A percentile compares a stretch with the other conserved stretches of the same genome.
Conservation (phyloP, 2,329 filamentous ascomycete genomes). For the Ciborinia camelliae region DNA sequence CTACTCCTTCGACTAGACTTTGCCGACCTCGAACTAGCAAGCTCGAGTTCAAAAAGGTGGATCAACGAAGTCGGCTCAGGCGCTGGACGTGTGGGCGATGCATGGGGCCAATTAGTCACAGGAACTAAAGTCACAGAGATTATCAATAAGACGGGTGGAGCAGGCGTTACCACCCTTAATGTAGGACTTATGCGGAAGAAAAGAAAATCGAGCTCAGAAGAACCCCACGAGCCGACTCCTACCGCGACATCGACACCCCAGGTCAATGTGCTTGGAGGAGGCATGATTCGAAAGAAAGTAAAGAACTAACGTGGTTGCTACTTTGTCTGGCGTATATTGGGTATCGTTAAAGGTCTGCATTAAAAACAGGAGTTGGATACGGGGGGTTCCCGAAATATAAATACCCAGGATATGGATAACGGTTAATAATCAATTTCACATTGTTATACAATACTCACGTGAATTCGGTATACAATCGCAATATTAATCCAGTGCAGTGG, state of each 20-base stretch:
- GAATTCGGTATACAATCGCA: neutral
- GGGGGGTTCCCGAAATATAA: neutral
- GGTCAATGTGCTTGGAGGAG: conserved; percentile 49
- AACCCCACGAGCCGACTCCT: conserved; percentile 14
- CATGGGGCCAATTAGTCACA: conserved; percentile 51
- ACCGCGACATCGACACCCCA: conserved; percentile 17
- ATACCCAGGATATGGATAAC: conserved; percentile 16
- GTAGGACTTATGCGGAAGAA: conserved; percentile 50
- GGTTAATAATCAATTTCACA: conserved; percentile 6
- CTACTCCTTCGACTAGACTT: conserved; percentile 73
- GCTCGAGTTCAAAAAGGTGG: conserved; percentile 66
- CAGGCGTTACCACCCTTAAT: conserved; percentile 39
- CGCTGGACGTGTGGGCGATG: conserved; percentile 36
- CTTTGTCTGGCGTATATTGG: neutral
- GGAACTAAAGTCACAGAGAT: conserved; percentile 42
- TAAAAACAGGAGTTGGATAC: conserved; percentile 9
- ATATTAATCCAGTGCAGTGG: neutral
- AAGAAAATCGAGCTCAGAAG: conserved; percentile 40
- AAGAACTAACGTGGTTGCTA: conserved; percentile 41
- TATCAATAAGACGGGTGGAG: conserved; percentile 22
- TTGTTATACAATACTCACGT: neutral
- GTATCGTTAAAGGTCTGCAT: neutral
- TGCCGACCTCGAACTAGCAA: conserved; percentile 58
- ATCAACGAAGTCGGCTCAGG: conserved; percentile 59
- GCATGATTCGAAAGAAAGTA: conserved; percentile 55